Evolutionary conservation across 2,329 filamentous ascomycete genomes (phyloP).

Genomic region (Ophiostoma montium): DNA sequence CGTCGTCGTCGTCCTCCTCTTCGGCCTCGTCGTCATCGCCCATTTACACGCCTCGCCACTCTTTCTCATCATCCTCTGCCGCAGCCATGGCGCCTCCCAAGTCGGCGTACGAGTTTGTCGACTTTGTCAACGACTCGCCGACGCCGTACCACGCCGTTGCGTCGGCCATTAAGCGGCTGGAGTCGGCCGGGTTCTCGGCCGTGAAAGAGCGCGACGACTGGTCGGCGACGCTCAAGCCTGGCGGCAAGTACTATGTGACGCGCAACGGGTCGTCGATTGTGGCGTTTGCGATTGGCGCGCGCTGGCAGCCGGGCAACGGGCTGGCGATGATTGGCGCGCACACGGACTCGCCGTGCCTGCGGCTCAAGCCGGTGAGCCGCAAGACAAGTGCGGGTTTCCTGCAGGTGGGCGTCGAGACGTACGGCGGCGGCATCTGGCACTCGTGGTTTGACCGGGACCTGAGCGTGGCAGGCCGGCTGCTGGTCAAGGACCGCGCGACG

Average conservation of each 20-base stretch:
- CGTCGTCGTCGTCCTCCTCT: not conserved
- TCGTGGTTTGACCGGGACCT: slow-evolving; percentile 97
- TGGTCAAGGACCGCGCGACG: slow-evolving; percentile 43
- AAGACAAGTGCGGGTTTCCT: slow-evolving; percentile 75
- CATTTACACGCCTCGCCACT: slow-evolving; percentile 1
- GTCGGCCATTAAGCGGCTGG: slow-evolving; percentile 59
- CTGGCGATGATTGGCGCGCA: slow-evolving; percentile 91
- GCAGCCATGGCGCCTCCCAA: slow-evolving; percentile 36
- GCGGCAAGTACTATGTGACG: slow-evolving; percentile 93
- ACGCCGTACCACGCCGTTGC: slow-evolving; percentile 92
- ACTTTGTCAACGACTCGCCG: slow-evolving; percentile 88
- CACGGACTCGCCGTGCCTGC: slow-evolving; percentile 84
- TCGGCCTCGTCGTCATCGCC: not conserved
- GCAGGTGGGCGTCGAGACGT: slow-evolving; percentile 92
- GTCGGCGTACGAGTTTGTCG: slow-evolving; percentile 68
- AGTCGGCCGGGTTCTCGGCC: slow-evolving; percentile 70
- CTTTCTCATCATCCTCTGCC: slow-evolving; percentile 10
- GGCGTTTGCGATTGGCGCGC: slow-evolving; percentile 78
- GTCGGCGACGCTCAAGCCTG: slow-evolving; percentile 63
- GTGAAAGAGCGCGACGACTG: slow-evolving; percentile 88
- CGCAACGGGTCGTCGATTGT: slow-evolving; percentile 86
- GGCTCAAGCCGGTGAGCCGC: slow-evolving; percentile 89
- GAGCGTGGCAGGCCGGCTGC: slow-evolving; percentile 73
- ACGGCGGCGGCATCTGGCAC: slow-evolving; percentile 94
- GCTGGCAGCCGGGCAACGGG: slow-evolving; percentile 84